Percentiles rank a stretch among this genome's conserved stretches.
phyloP scores from a whole-genome alignment of 805 yeast species.

The Yamadazyma kitorensis region DNA sequence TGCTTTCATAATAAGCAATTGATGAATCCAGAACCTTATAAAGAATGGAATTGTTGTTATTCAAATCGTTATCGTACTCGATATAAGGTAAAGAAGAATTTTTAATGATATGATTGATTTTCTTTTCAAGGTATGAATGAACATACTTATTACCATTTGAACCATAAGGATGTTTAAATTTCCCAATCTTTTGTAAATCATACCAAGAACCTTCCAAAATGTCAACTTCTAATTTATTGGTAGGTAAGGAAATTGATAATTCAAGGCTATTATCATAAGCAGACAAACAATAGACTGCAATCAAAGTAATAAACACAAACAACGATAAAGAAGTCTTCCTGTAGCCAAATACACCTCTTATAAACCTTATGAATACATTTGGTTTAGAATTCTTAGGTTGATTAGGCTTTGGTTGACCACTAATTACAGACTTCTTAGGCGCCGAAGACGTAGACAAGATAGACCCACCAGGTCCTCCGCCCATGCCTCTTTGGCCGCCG shows the following conservation, averaged over 20 bases:
- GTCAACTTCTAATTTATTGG: constrained; percentile 29
- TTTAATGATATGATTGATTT: constrained; percentile 36
- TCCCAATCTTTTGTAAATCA: constrained; percentile 67
- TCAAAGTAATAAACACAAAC: constrained; percentile 48
- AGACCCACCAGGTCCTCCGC: no score
- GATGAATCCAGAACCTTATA: constrained; percentile 49
- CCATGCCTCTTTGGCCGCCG: no score
- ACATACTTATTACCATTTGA: constrained; percentile 75
- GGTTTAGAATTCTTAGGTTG: constrained; percentile 8
- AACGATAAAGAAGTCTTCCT: constrained; percentile 68
- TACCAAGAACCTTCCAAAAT: constrained; percentile 55
- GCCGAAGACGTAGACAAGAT: constrained; percentile 1
- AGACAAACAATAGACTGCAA: constrained; percentile 38
- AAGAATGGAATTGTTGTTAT: constrained; percentile 44
- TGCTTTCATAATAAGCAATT: constrained; percentile 75
- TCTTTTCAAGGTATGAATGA: constrained; percentile 57
- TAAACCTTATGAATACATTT: constrained; percentile 22
- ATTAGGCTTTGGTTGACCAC: background rate
- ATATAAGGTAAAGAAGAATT: constrained; percentile 22
- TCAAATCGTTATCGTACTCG: constrained; percentile 40
- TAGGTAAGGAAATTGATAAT: constrained; percentile 42
- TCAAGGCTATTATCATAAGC: constrained; percentile 36
- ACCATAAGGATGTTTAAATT: constrained; percentile 71
- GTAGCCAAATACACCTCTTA: constrained; percentile 59
- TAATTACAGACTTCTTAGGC: constrained; percentile 5